Evolutionary conservation across 83 land plant genomes (phyloP), one percentile per base, ranked within the genome.

Genomic region (Diphasiastrum complanatum): DNA sequence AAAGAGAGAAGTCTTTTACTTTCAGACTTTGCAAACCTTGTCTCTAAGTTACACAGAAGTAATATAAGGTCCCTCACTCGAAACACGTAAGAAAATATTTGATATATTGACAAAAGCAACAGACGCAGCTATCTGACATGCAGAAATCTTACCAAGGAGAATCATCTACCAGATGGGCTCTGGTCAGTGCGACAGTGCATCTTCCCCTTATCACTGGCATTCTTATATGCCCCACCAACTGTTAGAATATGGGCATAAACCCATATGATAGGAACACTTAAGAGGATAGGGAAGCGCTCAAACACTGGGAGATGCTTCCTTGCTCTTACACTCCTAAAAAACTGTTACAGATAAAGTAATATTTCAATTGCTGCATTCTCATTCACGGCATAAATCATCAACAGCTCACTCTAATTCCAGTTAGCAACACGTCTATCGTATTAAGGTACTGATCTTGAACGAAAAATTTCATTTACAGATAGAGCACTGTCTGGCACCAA

Each of bases 91-190:
- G n/a, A n/a, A n/a, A n/a, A n/a, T n/a, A n/a, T n/a, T n/a, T n/a
- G n/a, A n/a, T n/a, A n/a, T n/a, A n/a, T n/a, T n/a, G n/a, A n/a
- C n/a, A n/a, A n/a, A n/a, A n/a, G n/a, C n/a, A n/a, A n/a, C n/a
- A n/a, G n/a, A n/a, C n/a, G n/a, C n/a, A n/a, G n/a, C n/a, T n/a
- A n/a, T n/a, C n/a, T n/a, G n/a, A n/a, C n/a, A n/a, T n/a, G n/a
- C n/a, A n/a, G n/a, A 48, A n/a, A n/a, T n/a, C 35, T 24, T 38
- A 86, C 91, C 91, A 86, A 55, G 91, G 86, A 6, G 91, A 79
- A 45, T 81, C 68, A 2, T 75, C 68, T 46, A 86, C 75, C 4
- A 86, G 75, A 61, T 86, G 66, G n/a, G 91, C 86, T 59, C 70
- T 63, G 63, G 58, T 86, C 91, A 5, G 84, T 79, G 4, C 91